Evolutionary conservation across 2,329 filamentous ascomycete species (phyloP), one percentile per base, ranked within the genome.

Genomic region (Acrocalymma vagum): DNA sequence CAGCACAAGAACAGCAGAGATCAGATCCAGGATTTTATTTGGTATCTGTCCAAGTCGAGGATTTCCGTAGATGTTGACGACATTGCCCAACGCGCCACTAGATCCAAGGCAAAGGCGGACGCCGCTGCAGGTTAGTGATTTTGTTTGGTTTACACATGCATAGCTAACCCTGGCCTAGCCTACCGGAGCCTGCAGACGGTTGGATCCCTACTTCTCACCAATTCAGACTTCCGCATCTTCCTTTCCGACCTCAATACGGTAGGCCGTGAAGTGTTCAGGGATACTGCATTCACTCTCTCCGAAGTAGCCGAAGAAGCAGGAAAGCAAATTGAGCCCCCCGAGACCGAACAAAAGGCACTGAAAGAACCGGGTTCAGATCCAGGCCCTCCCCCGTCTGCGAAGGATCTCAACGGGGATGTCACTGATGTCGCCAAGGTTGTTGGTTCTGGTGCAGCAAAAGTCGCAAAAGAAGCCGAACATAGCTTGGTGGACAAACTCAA

Each of bases 21-120:
- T 69, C 87, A 96, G 66, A 82, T 97, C 13, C 93, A 97, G 67
- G 90, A 96, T 59, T 88, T 96, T 51, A 77, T 96, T 25, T 96
- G 91, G 91, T 91, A 86, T 58, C 70, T 95, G 30, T 76, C 84
- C 49, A 87, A 88, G 63, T 85, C 90, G n/a, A 81, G 82, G 22
- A 74, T 94, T 5, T 81, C 81, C 1, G 71, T 93, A 3, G 85
- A 92, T 55, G 76, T 84, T 1, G 77, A 82, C 13, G 80, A 88
- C 45, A 73, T 92, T 29, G 77, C 80, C 2, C 72, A 78, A 25
- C 79, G 80, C 32, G 86, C 84, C 3, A 78, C 78, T 32, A 79
- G 78, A 53, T 81, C 81, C 13, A 88, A 84, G 65, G 78, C 81
- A 4, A 85, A 81, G 57, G 87, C 88, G 14, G 85, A 93, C 69